Evolutionary conservation across 179 eudicot genomes (phyloP).

Genomic region (Spinacia oleracea): DNA sequence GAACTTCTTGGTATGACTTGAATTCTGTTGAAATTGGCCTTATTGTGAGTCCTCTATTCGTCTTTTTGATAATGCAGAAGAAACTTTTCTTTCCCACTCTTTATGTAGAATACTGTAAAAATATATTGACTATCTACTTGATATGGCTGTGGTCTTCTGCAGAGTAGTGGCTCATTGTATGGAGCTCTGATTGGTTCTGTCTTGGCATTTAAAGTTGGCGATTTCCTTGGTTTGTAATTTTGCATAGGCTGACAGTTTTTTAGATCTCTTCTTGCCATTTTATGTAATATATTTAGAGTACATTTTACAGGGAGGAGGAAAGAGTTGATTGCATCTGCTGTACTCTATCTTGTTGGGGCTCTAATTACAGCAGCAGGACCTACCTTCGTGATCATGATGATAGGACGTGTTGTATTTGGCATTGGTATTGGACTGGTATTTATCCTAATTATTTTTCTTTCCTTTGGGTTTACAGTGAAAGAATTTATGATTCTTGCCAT

Average conservation of each 20-base stretch:
- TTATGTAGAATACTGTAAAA: neutral
- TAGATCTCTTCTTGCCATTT: constrained; percentile 7
- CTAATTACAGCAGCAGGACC: constrained; percentile 78
- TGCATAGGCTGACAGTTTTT: neutral
- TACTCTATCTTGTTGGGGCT: constrained; percentile 71
- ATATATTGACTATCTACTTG: neutral
- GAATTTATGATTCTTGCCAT: neutral
- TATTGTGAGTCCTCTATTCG: constrained; percentile 55
- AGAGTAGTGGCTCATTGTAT: constrained; percentile 96
- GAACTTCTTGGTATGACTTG: constrained; percentile 82
- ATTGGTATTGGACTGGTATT: constrained; percentile 93
- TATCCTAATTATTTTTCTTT: neutral
- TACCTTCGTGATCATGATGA: constrained; percentile 63
- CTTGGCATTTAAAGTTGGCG: constrained; percentile 84
- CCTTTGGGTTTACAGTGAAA: neutral
- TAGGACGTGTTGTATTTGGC: constrained; percentile 82
- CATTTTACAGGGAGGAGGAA: constrained; percentile 67
- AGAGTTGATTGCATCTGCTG: constrained; percentile 67
- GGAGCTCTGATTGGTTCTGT: constrained; percentile 92
- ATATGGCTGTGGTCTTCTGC: constrained; percentile 27
- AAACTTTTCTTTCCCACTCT: neutral
- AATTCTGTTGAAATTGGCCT: constrained; percentile 84
- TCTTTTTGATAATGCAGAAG: neutral
- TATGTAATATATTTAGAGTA: constrained; percentile 10
- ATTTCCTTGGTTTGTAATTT: constrained; percentile 64